Evolutionary conservation across 2,329 filamentous ascomycete genomes (phyloP).

Genomic region (Zymoseptoria crescenta): DNA sequence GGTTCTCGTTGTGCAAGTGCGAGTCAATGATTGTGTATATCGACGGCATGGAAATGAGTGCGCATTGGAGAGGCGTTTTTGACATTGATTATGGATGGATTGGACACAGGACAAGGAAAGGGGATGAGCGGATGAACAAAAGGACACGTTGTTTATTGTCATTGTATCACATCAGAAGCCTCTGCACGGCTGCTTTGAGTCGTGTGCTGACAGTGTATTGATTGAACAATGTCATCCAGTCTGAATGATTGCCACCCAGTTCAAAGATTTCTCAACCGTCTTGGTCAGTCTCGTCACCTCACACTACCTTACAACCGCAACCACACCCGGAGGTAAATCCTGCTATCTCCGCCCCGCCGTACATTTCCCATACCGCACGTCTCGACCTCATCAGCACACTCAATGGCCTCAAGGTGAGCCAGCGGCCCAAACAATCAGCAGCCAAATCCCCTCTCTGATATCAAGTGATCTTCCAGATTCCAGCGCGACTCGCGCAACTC

Average conservation of each 20-base stretch:
- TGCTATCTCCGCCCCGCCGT: background rate
- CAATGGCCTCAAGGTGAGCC: background rate
- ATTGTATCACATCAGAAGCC: background rate
- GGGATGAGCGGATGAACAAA: background rate
- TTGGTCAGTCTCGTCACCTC: background rate
- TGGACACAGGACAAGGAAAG: background rate
- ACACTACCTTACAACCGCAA: background rate
- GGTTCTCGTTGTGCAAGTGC: background rate
- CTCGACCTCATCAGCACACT: background rate
- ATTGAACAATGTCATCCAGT: background rate
- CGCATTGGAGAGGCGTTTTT: background rate
- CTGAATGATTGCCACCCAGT: background rate
- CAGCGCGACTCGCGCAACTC: conserved; percentile 35
- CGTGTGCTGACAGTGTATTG: background rate
- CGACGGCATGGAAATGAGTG: background rate
- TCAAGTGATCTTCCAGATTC: background rate
- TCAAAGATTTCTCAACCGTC: background rate
- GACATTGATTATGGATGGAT: background rate
- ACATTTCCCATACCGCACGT: background rate
- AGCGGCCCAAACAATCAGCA: background rate
- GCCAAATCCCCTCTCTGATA: background rate
- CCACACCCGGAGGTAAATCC: background rate
- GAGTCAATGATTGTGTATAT: background rate
- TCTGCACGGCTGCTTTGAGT: background rate
- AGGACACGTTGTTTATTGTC: background rate